Evolutionary conservation across 2,329 filamentous ascomycete genomes (phyloP).

Genomic region (Talaromyces marneffei): DNA sequence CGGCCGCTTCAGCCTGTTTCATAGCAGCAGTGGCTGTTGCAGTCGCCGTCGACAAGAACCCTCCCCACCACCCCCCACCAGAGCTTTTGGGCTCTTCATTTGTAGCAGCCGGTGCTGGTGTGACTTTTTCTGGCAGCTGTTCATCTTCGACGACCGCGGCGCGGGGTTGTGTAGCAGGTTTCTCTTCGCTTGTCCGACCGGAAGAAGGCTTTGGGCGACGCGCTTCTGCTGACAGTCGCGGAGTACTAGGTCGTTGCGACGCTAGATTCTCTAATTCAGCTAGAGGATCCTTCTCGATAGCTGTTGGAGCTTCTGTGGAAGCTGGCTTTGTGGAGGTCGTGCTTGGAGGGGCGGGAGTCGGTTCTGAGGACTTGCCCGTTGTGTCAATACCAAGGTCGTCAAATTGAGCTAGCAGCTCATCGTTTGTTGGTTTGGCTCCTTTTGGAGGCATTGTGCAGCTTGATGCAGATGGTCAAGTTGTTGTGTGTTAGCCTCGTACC

Average conservation of each 20-base stretch:
- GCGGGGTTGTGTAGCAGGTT: constrained; percentile 24
- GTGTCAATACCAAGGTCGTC: constrained; percentile 41
- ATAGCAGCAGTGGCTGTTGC: constrained; percentile 44
- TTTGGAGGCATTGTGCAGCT: constrained; percentile 31
- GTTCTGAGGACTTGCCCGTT: background rate
- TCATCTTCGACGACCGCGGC: constrained; percentile 25
- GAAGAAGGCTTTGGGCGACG: constrained; percentile 50
- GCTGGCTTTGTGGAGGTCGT: constrained; percentile 23
- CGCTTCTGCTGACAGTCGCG: constrained; percentile 55
- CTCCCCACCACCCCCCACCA: constrained; percentile 83
- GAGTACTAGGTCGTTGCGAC: constrained; percentile 65
- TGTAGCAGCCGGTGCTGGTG: constrained; percentile 37
- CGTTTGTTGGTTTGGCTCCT: constrained; percentile 38
- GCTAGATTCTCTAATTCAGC: constrained; percentile 81
- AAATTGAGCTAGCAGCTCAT: constrained; percentile 48
- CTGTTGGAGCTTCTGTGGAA: constrained; percentile 19
- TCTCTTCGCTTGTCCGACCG: constrained; percentile 61
- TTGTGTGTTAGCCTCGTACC: background rate
- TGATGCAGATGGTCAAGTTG: background rate
- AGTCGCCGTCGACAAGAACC: constrained; percentile 71
- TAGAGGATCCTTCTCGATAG: constrained; percentile 65
- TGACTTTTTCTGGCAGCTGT: constrained; percentile 18
- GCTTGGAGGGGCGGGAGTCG: background rate
- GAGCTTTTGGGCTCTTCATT: constrained; percentile 33
- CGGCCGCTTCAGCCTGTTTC: constrained; percentile 86